Evolutionary conservation across 139 green algal genomes (phyloP), one percentile per base, ranked within the genome.

Genomic region (Chlamydomonas asymmetrica): DNA sequence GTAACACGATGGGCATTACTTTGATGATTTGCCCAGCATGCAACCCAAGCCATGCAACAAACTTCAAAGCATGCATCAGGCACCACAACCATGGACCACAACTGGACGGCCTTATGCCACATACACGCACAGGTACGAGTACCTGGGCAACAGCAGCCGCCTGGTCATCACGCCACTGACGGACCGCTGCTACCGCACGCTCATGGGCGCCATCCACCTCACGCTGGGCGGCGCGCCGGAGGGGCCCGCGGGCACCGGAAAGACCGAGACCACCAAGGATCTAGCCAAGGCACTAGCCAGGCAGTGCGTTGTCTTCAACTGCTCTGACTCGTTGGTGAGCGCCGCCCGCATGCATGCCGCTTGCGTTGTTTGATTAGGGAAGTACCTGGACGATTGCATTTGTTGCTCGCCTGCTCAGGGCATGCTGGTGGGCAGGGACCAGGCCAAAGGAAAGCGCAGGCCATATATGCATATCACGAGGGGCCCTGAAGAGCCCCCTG

Each of bases 211-310:
- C 29, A 88, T 94, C 29, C 91, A 95, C 81, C 75, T 95, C 5
- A 89, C 88, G 52, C 81, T 95, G 57, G 91, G 91, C 7, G 91
- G 91, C n/a, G 91, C 90, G 5, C 90, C 90, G 48, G 90, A 95
- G 70, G 90, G 81, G 18, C 81, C 81, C 41, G 81, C 81, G n/a
- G 81, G 81, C 54, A 87, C 81, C 32, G 91, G 91, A 45, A 95
- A 95, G 80, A 95, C 91, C 0, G 91, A 95, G 84, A 95, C 91
- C 35, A 94, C 89, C 67, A 94, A 94, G 86, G 91, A 95, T 67
- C 69, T 95, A 67, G 91, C 90, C 37, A 95, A 95, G 74, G 90
- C 90, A 27, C 74, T 95, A 41, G 91, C 91, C 0, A 67, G 54
- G 3, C 81, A 87, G 73, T 95, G 91, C 50, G 90, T 95, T 35